Conservation (phyloP, 495 filamentous ascomycete genomes). For the Aeminium ludgeri region DNA sequence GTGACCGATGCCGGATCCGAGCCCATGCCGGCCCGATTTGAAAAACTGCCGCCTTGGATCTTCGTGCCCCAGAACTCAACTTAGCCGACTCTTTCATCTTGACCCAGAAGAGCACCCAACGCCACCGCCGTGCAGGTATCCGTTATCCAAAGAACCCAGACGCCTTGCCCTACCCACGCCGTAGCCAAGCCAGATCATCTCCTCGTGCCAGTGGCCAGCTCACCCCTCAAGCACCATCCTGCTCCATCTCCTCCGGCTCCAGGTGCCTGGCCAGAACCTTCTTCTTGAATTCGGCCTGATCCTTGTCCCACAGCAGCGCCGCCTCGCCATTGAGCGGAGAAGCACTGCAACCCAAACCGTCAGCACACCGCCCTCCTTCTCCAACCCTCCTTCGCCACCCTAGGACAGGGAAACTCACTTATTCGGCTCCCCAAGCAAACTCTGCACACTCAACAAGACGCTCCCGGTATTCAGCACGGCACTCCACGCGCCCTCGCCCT, state of each 20-base stretch:
- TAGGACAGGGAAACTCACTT: conserved; percentile 39
- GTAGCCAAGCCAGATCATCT: no score
- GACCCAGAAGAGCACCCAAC: no score
- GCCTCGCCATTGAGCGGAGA: conserved; percentile 93
- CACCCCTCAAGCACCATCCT: not conserved
- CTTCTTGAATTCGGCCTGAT: conserved; percentile 73
- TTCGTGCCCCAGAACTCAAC: no score
- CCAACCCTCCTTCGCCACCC: not conserved
- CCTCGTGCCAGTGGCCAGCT: not conserved
- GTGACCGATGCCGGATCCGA: no score
- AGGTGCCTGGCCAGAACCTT: conserved; percentile 47
- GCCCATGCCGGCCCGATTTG: no score
- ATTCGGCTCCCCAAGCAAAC: conserved; percentile 89
- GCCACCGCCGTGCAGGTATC: no score
- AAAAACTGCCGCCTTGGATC: no score
- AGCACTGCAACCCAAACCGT: conserved; percentile 37
- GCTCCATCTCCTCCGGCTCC: conserved; percentile 24
- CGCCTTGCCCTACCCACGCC: no score
- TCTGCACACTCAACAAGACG: conserved; percentile 84
- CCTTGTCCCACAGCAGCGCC: conserved; percentile 85
- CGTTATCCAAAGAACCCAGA: no score
- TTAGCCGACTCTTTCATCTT: no score
- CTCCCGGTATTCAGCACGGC: conserved; percentile 87
- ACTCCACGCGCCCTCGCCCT: conserved; percentile 68
- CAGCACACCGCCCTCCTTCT: not conserved